phyloP scores from a whole-genome alignment of 2,329 filamentous ascomycete genomes.

The Scorias spongiosa region DNA sequence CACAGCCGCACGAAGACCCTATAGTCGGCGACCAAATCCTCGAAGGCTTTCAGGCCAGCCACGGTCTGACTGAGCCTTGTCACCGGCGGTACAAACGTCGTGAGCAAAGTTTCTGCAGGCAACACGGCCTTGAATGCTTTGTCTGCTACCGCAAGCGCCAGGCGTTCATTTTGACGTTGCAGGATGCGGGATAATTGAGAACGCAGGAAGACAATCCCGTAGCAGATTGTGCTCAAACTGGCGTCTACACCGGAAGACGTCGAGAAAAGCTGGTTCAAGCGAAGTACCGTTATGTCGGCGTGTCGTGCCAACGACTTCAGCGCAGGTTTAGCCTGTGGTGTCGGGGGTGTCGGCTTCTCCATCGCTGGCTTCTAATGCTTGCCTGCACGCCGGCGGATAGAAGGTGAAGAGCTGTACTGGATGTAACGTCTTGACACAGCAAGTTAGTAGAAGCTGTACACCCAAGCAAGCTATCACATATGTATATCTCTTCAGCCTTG shows the following conservation, averaged over 20 bases:
- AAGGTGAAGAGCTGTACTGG: too few species aligned
- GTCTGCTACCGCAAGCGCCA: constrained; percentile 22
- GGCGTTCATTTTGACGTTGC: constrained; percentile 17
- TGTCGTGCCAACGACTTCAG: not conserved
- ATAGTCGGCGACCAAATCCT: constrained; percentile 52
- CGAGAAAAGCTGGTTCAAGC: constrained; percentile 18
- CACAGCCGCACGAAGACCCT: constrained; percentile 63
- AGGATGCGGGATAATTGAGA: constrained; percentile 25
- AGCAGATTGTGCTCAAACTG: constrained; percentile 27
- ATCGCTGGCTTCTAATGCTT: too few species aligned
- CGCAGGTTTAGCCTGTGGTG: too few species aligned
- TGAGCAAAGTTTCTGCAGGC: constrained; percentile 27
- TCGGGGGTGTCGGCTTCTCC: too few species aligned
- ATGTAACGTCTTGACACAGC: too few species aligned
- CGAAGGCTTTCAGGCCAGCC: constrained; percentile 33
- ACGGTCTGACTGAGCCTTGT: constrained; percentile 18
- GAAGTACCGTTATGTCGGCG: constrained; percentile 19
- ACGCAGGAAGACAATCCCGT: constrained; percentile 28
- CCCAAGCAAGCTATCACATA: too few species aligned
- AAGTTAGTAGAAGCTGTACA: too few species aligned
- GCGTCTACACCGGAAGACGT: constrained; percentile 25
- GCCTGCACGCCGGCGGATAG: too few species aligned
- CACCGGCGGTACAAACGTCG: constrained; percentile 22
- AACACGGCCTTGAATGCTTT: constrained; percentile 25
- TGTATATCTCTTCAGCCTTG: too few species aligned